Evolutionary conservation across 768 basidiomycete genomes (phyloP), one percentile per base, ranked within the genome.

Genomic region (Mycena metata): DNA sequence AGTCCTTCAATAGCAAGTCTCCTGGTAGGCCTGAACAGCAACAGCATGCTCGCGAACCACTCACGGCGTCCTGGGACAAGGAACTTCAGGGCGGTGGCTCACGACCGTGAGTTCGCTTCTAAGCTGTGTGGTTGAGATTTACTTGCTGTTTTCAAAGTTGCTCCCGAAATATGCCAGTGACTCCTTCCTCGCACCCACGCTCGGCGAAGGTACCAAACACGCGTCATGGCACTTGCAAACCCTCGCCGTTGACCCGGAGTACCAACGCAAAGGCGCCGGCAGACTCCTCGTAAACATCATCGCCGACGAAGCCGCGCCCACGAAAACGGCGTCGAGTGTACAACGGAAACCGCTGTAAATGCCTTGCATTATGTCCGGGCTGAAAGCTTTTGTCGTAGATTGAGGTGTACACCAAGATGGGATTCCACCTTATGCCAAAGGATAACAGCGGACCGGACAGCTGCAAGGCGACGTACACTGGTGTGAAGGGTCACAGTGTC

Each of bases 161-260:
- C 41, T 64, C 21, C 61, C 67, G 16, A 41, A 57, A 24, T 69
- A 64, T 46, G n/a, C n/a, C n/a, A n/a, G n/a, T n/a, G 61, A 69
- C 16, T 12, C 46, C 4, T 58, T 62, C 41, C 33, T 52, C 36
- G 43, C 43, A 41, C 47, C 66, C 11, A 30, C 19, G 5, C 7
- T 68, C 13, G 60, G 66, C 1, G 54, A 54, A 9, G 66, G 60
- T 23, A 50, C 36, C 9, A 63, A 68, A 35, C 66, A 49, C 49
- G 52, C 36, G 3, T 36, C 66, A 9, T 68, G 60, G 66, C 66
- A 63, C 41, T 36, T 68, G 13, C 66, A 68, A 30, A 47, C 54
- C 19, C 60, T 68, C 13, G 66, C 11, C n/a, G 54, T 68, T 10
- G 66, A 68, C 39, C 66, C 66, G 3, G 57, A 35, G 2, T 66